A percentile compares a stretch with the other conserved stretches of the same genome.
These are phyloP conservation scores for Gnomoniopsis smithogilvyi DNA, from an alignment of 2,329 filamentous ascomycete genomes.

Conservation along the genomic window DNA sequence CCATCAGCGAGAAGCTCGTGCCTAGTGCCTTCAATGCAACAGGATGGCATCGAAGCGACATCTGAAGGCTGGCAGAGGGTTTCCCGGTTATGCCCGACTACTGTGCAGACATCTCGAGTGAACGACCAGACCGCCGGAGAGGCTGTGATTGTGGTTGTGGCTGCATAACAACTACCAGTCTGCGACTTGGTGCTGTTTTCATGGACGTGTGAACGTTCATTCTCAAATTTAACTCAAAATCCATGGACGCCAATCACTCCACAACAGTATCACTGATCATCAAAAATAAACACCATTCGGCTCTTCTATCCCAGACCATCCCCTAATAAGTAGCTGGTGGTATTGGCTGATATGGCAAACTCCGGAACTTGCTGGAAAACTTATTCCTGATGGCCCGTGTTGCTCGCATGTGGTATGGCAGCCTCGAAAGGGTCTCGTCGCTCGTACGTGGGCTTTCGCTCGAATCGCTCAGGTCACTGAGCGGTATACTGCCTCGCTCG, in stretches of 20 bases:
- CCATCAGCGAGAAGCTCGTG: too few relatives aligned
- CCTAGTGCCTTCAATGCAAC: too few relatives aligned
- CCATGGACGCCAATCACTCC: not conserved
- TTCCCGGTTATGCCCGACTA: too few relatives aligned
- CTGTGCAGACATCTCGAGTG: too few relatives aligned
- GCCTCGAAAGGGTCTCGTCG: not conserved
- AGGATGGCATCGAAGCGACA: too few relatives aligned
- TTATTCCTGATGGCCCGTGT: not conserved
- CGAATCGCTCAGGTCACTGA: not conserved
- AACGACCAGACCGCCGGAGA: too few relatives aligned
- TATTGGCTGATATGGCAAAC: conserved; percentile 1
- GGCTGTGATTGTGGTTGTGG: too few relatives aligned
- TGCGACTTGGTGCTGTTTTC: too few relatives aligned
- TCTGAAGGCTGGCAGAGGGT: too few relatives aligned
- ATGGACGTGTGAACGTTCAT: too few relatives aligned
- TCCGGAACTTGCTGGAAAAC: not conserved
- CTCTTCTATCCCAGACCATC: not conserved
- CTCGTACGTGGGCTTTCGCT: conserved; percentile 1
- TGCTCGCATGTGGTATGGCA: not conserved
- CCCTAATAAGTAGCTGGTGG: not conserved
- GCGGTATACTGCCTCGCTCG: not conserved
- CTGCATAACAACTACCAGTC: too few relatives aligned
- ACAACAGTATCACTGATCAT: not conserved
- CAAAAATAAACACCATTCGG: not conserved
- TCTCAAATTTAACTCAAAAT: too few relatives aligned